Evolutionary conservation across 2,329 filamentous ascomycete species (phyloP).

Genomic region (Hymenoscyphus occultus): DNA sequence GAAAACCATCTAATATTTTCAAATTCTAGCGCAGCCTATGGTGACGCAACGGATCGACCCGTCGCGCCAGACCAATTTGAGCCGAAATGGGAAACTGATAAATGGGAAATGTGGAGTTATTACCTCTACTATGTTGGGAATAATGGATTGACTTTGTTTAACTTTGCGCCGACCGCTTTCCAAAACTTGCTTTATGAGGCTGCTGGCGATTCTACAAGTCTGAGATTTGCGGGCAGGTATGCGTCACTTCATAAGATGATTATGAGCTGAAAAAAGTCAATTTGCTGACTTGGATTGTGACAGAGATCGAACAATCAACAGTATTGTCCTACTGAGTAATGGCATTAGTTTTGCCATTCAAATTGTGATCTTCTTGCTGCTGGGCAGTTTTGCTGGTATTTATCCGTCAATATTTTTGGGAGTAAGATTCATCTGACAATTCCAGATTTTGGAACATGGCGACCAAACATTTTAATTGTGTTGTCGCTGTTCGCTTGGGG

Average conservation of each 20-base stretch:
- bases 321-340: constrained; percentile 62
- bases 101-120: constrained; percentile 55
- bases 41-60: constrained; percentile 38
- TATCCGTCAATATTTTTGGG: not conserved
- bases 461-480: constrained; percentile 60
- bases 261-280: not conserved
- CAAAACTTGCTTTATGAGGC: constrained; percentile 63
- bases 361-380: constrained; percentile 47
- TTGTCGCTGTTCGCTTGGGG: constrained; percentile 60
- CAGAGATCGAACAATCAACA: constrained; percentile 56
- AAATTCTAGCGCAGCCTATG: not conserved
- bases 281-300: not conserved
- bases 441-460: constrained; percentile 63
- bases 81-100: constrained; percentile 48
- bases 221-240: constrained; percentile 51
- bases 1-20: constrained; percentile 19
- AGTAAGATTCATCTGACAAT: constrained; percentile 36
- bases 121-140: constrained; percentile 64
- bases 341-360: constrained; percentile 68
- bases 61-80: constrained; percentile 55
- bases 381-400: constrained; percentile 44
- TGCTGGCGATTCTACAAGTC: constrained; percentile 49
- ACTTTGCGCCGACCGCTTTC: constrained; percentile 62
- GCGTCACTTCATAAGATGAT: not conserved
- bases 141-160: constrained; percentile 52